Percentiles rank a stretch among this genome's conserved stretches.
phyloP scores from a whole-genome alignment of 371 early-diverging fungal species.

The Rhizomucor miehei region DNA sequence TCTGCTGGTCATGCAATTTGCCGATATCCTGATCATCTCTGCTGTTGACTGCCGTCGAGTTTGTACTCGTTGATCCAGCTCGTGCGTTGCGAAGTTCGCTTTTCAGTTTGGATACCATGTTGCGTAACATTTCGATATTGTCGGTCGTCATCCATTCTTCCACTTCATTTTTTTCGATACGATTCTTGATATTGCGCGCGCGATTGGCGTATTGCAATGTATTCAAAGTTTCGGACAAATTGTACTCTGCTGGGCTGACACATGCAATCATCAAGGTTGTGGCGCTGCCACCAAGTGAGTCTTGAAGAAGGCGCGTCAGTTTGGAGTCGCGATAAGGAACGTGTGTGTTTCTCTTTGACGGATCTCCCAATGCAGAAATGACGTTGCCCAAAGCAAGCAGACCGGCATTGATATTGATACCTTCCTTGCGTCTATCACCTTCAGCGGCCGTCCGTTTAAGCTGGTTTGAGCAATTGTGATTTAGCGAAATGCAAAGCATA shows the following conservation, averaged over 20 bases:
- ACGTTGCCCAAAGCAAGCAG: constrained; percentile 98
- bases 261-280: constrained; percentile 95
- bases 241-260: constrained; percentile 77
- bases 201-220: constrained; percentile 93
- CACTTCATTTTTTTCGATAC: constrained; percentile 66
- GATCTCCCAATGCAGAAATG: constrained; percentile 97
- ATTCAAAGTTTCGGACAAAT: constrained; percentile 90
- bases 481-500: neutral
- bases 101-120: constrained; percentile 54
- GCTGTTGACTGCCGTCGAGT: neutral
- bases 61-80: constrained; percentile 8
- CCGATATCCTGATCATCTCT: neutral
- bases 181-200: constrained; percentile 87
- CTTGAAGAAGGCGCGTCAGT: constrained; percentile 96
- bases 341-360: constrained; percentile 62
- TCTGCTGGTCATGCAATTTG: neutral
- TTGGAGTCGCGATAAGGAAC: constrained; percentile 99
- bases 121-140: constrained; percentile 56
- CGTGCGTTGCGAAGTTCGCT: constrained; percentile 47
- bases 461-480: constrained; percentile 14
- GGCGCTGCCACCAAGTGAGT: constrained; percentile 94
- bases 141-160: constrained; percentile 69
- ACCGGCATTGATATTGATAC: constrained; percentile 98
- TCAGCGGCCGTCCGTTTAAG: constrained; percentile 93
- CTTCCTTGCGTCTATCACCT: constrained; percentile 96